Evolutionary conservation across 495 filamentous ascomycete genomes (phyloP), one percentile per base, ranked within the genome.

Genomic region (Neurospora sp.): DNA sequence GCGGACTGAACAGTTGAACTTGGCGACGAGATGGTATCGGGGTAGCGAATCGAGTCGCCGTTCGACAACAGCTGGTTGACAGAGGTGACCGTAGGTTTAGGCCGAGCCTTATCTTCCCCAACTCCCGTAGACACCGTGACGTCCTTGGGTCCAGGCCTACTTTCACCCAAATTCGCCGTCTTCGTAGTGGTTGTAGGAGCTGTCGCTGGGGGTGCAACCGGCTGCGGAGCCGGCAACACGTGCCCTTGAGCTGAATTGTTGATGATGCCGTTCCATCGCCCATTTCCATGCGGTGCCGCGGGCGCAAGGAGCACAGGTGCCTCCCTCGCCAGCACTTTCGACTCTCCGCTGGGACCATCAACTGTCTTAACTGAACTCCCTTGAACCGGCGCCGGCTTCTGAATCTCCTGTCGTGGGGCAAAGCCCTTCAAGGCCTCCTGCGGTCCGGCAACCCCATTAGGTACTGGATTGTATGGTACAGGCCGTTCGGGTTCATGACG

Each of bases 21-120:
- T 21, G 87, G 83, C 13, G 85, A 85, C 19, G 82, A 83, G 69
- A 83, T 43, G 71, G 80, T 71, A 77, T 87, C 81, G 40, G 78
- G 72, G n/a, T 74, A 77, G 31, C 78, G 78, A 9, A 74, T 62
- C 34, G 71, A 10, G 8, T 81, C 78, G 7, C 42, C 69, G 10
- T 76, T 72, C 0, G 76, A 72, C 3, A 74, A 36, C 39, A 43
- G 76, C 15, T 69, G 39, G 31, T 74, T 70, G 7, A 62, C 40
- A n/a, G 37, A 48, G 10, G 71, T 34, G 28, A 74, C 59, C 0
- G 4, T 69, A 28, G 71, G 69, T 34, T 78, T 77, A 13, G 38
- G 17, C 24, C 66, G 37, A 37, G 11, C 31, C 4, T 39, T 73
- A 19, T 13, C 37, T 36, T 71, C 74, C 45, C 74, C 76, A 13